phyloP scores from a whole-genome alignment of 768 basidiomycete genomes.

The Boletus fagicola region DNA sequence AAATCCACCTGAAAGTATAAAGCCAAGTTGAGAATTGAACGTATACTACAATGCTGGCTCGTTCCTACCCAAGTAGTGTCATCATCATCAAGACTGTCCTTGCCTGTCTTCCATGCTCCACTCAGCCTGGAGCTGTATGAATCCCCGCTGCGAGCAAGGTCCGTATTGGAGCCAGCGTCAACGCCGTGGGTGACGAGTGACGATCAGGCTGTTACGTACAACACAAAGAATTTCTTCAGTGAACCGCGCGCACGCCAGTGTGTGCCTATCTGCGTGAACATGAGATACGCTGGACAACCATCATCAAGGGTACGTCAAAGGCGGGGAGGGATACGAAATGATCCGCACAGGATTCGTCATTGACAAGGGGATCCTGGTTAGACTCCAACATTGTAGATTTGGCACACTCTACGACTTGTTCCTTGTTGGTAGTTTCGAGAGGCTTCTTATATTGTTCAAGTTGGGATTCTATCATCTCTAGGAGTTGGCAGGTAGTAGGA shows the following conservation, averaged over 20 bases:
- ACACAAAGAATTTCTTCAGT: conserved; percentile 8
- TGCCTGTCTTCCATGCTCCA: neutral
- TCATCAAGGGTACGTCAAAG: neutral
- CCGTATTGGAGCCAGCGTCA: neutral
- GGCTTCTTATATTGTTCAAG: neutral
- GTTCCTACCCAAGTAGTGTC: conserved; percentile 10
- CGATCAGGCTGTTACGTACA: conserved; percentile 2
- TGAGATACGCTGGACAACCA: neutral
- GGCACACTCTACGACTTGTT: neutral
- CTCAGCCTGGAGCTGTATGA: conserved; percentile 13
- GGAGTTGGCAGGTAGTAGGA: neutral
- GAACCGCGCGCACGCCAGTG: conserved; percentile 4
- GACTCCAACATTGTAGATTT: neutral
- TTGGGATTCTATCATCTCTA: neutral
- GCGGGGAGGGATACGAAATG: neutral
- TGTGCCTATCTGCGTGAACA: neutral
- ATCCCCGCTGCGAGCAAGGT: conserved; percentile 4
- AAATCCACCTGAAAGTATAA: conserved; percentile 7
- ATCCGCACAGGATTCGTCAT: neutral
- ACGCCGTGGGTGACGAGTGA: neutral
- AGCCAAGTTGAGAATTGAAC: neutral
- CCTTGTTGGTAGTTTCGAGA: too few species aligned
- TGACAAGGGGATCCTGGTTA: neutral
- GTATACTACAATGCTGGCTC: neutral
- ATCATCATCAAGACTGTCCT: neutral